Evolutionary conservation across 225 moss, liverwort and hornwort species (phyloP), one percentile per base, ranked within the genome.

Genomic region (Rhytidiadelphus loreus): DNA sequence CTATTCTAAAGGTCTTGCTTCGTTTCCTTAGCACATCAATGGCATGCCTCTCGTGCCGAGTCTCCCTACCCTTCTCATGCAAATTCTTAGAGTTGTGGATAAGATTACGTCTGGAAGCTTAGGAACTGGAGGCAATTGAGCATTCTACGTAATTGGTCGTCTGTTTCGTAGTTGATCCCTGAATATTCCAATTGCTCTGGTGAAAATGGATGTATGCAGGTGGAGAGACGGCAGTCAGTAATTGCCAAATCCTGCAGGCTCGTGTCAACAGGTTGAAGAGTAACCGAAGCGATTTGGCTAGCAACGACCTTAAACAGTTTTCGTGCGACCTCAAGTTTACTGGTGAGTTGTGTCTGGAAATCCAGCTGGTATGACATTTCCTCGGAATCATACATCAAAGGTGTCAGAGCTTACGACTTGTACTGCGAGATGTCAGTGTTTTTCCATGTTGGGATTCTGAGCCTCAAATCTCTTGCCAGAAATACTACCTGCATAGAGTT

Each of bases 301-400:
- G 91, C 83, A 70, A 89, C 81, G 94, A 95, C 56, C 90, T 98
- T 14, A 89, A 90, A 88, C 91, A 96, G 62, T 95, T 93, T 82
- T 96, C 96, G 24, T 98, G 98, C 82, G 91, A 98, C 87, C 92
- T 98, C n/a, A 96, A 96, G 86, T 98, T 98, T 48, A 92, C 94
- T 86, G 96, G 96, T 96, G 76, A 92, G 85, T 68, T 56, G 43
- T 79, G 3, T 35, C 65, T 66, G 53, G 18, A 81, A 44, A 59
- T 50, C 81, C n/a, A 64, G 19, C 37, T 55, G 79, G 35, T 88
- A 46, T 82, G 53, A 32, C 43, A 56, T 84, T 83, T 55, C 29
- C 55, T 66, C 15, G 39, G 83, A 66, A 68, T 55, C 30, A 15
- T 55, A 35, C 29, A 39, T 52, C 50, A 15, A 29, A 55, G 83